Conservation (phyloP, 1,284 basidiomycete species). For the Takashimella koratensis region DNA sequence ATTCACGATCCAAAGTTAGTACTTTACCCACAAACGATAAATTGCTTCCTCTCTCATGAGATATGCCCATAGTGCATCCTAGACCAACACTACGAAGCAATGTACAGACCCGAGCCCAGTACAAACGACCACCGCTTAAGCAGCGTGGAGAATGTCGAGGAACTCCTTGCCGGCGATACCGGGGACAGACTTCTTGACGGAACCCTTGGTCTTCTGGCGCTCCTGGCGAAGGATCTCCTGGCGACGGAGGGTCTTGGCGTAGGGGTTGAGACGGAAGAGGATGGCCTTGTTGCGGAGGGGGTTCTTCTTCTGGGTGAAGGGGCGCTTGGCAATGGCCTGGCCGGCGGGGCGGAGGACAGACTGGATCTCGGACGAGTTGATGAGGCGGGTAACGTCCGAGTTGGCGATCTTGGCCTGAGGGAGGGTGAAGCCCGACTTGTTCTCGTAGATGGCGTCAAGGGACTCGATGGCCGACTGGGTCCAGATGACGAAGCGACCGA, state of each 20-base stretch:
- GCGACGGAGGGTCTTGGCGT: slow-evolving; percentile 88
- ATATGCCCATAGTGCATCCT: too few species aligned
- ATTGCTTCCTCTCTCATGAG: too few species aligned
- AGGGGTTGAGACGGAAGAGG: slow-evolving; percentile 99
- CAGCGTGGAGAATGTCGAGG: slow-evolving; percentile 78
- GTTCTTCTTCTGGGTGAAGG: slow-evolving; percentile 99
- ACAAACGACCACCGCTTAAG: slow-evolving; percentile 61
- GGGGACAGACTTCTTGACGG: slow-evolving; percentile 47
- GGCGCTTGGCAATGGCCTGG: slow-evolving; percentile 56
- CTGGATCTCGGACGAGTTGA: slow-evolving; percentile 97
- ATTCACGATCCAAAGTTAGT: too few species aligned
- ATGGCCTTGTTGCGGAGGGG: slow-evolving; percentile 92
- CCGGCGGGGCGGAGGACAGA: slow-evolving; percentile 79
- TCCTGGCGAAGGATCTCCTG: slow-evolving; percentile 63
- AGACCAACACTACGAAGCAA: too few species aligned
- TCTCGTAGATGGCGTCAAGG: slow-evolving; percentile 90
- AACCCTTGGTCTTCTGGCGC: slow-evolving; percentile 44
- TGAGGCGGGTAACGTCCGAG: slow-evolving; percentile 94
- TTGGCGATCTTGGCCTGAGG: slow-evolving; percentile 94
- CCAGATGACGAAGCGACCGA: slow-evolving; percentile 99
- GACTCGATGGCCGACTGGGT: slow-evolving; percentile 90
- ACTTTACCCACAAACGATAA: too few species aligned
- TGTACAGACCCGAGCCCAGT: too few species aligned
- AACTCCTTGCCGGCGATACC: slow-evolving; percentile 75
- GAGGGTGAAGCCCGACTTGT: slow-evolving; percentile 93